Base-by-base conservation (phyloP, 805 yeast species). In the Cyberlindnera maritima region DNA sequence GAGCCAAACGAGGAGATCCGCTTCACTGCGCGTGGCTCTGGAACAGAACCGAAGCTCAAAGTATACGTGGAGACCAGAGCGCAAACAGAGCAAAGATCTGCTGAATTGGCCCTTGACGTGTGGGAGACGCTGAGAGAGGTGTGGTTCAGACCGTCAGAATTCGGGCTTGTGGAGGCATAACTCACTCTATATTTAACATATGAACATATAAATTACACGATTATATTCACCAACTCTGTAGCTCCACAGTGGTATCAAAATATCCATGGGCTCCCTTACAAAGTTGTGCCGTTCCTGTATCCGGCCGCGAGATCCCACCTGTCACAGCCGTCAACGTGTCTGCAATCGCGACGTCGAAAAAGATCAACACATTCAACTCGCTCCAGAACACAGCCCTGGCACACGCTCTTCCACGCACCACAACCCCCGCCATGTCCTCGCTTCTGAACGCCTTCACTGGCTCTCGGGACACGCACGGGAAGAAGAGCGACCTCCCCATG, bases 11-110 rank as follows among this genome's bases (percentile, higher is more conserved):
- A 71, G 36, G 54, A 53, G 18, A 81, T 88, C 2, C 68, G 96
- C 31, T 83, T 91, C 60, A 91, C 98, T 0, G 81, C 88, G 41
- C 75, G 99, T 44, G 97, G 97, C 0, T 88, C 96, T 3, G 99
- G 99, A 11, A 92, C 99, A 0, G 99, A 92, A 64, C 97, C 97
- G 2, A 92, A 92, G 63, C 71, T 92, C 53, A 92, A 92, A 64
- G 87, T 92, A 1, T 92, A 92, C 66, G 83, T 92, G 29, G 99
- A 92, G 61, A 94, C 95, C 0, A 65, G 66, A 36, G 75, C 88
- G 0, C 41, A 52, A 0, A 63, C 69, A 9, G 86, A 76, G 37
- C 59, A 49, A 0, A 60, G 64, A 3, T 87, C 96, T 0, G 49
- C 56, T 0, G 49, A 36, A 0, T 59, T 83, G 9, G 92, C 96